Evolutionary conservation across 495 filamentous ascomycete species (phyloP).

Genomic region (Penicillium canariense): DNA sequence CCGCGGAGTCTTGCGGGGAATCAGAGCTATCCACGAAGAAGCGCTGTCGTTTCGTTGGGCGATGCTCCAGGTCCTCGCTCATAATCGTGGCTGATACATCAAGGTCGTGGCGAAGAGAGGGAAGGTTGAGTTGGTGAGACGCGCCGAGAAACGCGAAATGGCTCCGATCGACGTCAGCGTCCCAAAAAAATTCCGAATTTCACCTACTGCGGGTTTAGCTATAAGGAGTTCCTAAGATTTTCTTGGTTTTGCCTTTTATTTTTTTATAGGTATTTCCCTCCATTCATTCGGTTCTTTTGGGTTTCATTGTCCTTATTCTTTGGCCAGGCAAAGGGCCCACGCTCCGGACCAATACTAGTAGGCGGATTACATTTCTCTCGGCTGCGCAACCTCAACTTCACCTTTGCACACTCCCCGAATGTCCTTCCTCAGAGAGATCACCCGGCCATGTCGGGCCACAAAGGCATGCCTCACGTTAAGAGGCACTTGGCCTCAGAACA

Average conservation of each 20-base stretch:
- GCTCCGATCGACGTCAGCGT: constrained; percentile 36
- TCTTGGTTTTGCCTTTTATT: neutral
- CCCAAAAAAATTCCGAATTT: constrained; percentile 14
- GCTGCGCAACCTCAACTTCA: constrained; percentile 6
- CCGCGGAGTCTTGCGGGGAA: constrained; percentile 2
- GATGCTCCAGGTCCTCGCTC: constrained; percentile 34
- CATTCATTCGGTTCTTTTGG: neutral
- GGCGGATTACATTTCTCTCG: constrained; percentile 20
- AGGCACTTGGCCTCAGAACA: constrained; percentile 12
- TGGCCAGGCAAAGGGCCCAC: constrained; percentile 10
- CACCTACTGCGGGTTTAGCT: neutral
- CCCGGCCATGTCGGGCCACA: constrained; percentile 21
- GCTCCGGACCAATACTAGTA: constrained; percentile 29
- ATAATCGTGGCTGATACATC: constrained; percentile 23
- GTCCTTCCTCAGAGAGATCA: constrained; percentile 24
- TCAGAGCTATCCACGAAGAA: constrained; percentile 64
- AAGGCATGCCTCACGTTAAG: constrained; percentile 13
- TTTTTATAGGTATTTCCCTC: neutral
- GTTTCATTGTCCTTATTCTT: neutral
- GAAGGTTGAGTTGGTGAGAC: constrained; percentile 32
- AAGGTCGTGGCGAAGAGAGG: neutral
- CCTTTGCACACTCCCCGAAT: constrained; percentile 17
- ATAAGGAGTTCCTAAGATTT: neutral
- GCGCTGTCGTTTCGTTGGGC: constrained; percentile 74
- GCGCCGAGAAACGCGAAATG: constrained; percentile 38